phyloP scores from a whole-genome alignment of 139 green algal genomes.

The Micractinium sp. region DNA sequence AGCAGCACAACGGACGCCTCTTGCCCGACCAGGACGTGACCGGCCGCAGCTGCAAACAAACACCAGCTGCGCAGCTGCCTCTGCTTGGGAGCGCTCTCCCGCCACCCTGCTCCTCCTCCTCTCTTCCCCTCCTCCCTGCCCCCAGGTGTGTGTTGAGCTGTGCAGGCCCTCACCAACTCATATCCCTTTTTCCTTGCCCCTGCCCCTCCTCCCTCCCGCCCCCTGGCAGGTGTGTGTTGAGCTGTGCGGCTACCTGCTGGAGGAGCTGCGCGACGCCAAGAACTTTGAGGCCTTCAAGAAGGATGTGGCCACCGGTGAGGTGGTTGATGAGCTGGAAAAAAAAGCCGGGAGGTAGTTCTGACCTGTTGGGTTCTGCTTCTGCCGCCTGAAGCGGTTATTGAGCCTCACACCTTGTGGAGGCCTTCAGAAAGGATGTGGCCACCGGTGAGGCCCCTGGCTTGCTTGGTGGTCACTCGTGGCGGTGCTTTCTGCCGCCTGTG shows the following conservation, averaged over 20 bases:
- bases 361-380: background rate
- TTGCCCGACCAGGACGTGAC: too few relatives aligned
- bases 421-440: conserved; percentile 91
- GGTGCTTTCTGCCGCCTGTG: background rate
- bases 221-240: conserved; percentile 86
- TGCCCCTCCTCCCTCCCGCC: background rate
- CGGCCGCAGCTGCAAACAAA: background rate
- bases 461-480: background rate
- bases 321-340: background rate
- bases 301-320: conserved; percentile 69
- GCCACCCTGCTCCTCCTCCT: too few relatives aligned
- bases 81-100: too few relatives aligned
- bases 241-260: conserved; percentile 97
- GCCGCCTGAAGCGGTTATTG: background rate
- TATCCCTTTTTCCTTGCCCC: too few relatives aligned
- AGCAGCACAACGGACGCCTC: too few relatives aligned
- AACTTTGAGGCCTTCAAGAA: conserved; percentile 93
- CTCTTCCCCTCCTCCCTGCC: too few relatives aligned
- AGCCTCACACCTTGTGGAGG: conserved; percentile 34
- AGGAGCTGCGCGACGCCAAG: conserved; percentile 92
- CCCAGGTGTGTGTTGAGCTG: conserved; percentile 69
- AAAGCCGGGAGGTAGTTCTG: too few relatives aligned
- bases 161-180: too few relatives aligned
- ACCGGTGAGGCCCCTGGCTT: background rate
- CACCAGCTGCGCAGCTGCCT: too few relatives aligned